Evolutionary conservation across 768 basidiomycete species (phyloP).

Genomic region (Amanita exitialis): DNA sequence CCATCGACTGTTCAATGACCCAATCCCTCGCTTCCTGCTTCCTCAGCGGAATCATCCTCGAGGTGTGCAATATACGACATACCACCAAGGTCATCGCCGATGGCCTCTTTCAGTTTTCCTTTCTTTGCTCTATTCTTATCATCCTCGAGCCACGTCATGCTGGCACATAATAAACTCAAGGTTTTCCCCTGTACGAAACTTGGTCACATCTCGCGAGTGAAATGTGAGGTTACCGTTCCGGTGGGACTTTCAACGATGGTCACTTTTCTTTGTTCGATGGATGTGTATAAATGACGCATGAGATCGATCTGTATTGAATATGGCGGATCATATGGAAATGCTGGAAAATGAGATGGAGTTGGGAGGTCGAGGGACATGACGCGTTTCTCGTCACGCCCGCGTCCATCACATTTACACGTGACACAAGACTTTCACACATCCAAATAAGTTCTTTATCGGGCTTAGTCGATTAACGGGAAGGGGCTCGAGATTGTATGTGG

Average conservation of each 20-base stretch:
- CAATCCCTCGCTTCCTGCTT: conserved; percentile 48
- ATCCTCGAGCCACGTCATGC: conserved; percentile 67
- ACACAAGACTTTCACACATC: no score
- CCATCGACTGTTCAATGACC: conserved; percentile 66
- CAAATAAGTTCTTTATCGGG: no score
- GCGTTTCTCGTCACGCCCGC: no score
- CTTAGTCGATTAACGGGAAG: no score
- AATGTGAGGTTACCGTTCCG: conserved; percentile 48
- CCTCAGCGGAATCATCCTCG: background rate
- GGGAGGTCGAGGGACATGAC: conserved; percentile 31
- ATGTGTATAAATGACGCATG: conserved; percentile 78
- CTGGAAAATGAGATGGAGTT: conserved; percentile 59
- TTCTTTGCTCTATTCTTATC: conserved; percentile 60
- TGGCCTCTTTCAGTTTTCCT: conserved; percentile 41
- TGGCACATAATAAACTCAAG: conserved; percentile 65
- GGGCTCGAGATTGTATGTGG: no score
- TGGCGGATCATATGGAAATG: conserved; percentile 78
- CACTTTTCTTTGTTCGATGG: conserved; percentile 67
- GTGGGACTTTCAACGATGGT: conserved; percentile 86
- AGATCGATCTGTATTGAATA: conserved; percentile 80
- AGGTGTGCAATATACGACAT: conserved; percentile 3
- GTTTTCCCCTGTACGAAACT: conserved; percentile 64
- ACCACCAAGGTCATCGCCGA: conserved; percentile 24
- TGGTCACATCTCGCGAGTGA: background rate
- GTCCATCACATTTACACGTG: no score